Base-by-base conservation (phyloP, 78 protist species). In the Goniomonas avonlea region DNA sequence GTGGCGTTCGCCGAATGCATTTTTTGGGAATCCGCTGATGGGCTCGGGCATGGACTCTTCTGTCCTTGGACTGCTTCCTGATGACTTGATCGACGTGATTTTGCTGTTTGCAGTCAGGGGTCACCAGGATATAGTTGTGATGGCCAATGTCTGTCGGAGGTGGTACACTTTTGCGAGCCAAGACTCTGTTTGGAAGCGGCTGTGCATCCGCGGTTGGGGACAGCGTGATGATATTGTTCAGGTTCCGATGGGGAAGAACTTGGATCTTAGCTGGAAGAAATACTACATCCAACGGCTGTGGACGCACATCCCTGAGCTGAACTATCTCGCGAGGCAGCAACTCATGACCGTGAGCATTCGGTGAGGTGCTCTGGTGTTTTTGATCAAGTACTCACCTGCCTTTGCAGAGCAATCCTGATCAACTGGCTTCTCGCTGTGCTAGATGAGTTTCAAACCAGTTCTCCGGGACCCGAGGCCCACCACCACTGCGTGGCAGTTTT, bases 291-390 rank as follows among this genome's bases (percentile, higher is more conserved):
- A 23, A 5, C 75, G 75, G 27, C 48, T 68, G 1, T 17, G 21
- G 23, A 25, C 75, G 34, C 75, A 68, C 31, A 29, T 43, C 7
- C 53, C 75, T 0, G 59, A 43, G 48, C 48, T 9, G 8, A 27
- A 53, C n/a, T 68, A 68, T 35, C 7, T 68, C 35, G 21, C 21
- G 56, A 0, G 5, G 15, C 75, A 68, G 34, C 75, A 68, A 31
- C 56, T 27, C 59, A 39, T 68, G 75, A 68, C 75, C 20, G 75
- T 39, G 39, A 68, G 75, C 56, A 68, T 68, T n/a, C n/a, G n/a
- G n/a, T n/a, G n/a, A n/a, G n/a, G n/a, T n/a, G n/a, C n/a, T n/a
- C 48, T 21, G 75, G 75, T 68, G 34, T 20, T 7, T 68, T 68
- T 56, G 34, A 56, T 17, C 20, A 53, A 41, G 17, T 43, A 13